Evolutionary conservation across 2,329 filamentous ascomycete genomes (phyloP).

Genomic region (Emergomyces orientalis): DNA sequence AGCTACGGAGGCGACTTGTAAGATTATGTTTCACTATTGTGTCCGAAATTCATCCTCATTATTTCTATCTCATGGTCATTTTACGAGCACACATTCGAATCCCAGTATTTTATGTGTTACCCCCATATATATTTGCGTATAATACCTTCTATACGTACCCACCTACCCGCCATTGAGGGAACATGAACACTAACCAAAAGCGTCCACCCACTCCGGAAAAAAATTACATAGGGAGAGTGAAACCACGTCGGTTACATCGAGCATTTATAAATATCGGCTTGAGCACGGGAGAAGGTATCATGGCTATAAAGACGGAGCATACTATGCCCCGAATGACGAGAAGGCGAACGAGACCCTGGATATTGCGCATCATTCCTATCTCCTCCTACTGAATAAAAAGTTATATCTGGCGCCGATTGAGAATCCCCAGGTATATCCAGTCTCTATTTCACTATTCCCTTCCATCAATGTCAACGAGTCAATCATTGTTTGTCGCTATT

Average conservation of each 20-base stretch:
- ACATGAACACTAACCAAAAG: background rate
- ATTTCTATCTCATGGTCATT: background rate
- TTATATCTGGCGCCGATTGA: conserved; percentile 39
- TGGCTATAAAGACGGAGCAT: conserved; percentile 3
- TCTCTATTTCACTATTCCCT: background rate
- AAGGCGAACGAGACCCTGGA: conserved; percentile 17
- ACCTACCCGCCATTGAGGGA: background rate
- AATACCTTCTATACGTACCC: background rate
- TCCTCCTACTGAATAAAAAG: conserved; percentile 39
- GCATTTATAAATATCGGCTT: conserved; percentile 4
- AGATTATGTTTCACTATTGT: background rate
- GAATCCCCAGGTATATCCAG: conserved; percentile 22
- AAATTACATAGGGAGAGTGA: conserved; percentile 1
- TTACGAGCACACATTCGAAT: background rate
- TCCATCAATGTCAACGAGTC: background rate
- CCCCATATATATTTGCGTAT: background rate
- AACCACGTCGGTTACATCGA: conserved; percentile 3
- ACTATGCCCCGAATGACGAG: conserved; percentile 13
- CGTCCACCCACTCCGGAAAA: background rate
- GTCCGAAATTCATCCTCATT: background rate
- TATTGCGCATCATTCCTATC: conserved; percentile 32
- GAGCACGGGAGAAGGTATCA: conserved; percentile 4
- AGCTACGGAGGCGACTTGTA: background rate
- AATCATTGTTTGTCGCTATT: background rate
- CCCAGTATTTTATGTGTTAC: background rate